These are phyloP conservation scores for Aspergillus nanangensis DNA, from an alignment of 495 filamentous ascomycete species.

Conservation along the genomic window DNA sequence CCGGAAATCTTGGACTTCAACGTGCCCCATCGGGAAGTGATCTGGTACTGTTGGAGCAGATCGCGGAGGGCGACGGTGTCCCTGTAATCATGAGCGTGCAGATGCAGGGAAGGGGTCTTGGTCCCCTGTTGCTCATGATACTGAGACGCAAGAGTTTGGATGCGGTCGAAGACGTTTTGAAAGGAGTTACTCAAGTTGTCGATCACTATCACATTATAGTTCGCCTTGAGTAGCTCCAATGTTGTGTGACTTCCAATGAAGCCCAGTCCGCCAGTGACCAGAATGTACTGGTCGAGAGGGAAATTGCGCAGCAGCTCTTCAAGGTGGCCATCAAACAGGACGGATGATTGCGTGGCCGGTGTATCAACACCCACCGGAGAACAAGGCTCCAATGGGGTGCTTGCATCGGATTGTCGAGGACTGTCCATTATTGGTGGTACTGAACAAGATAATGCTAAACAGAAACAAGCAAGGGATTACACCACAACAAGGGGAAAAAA, in stretches of 20 bases:
- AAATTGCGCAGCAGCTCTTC: constrained; percentile 32
- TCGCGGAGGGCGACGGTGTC: constrained; percentile 36
- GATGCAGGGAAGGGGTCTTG: constrained; percentile 45
- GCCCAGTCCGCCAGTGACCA: constrained; percentile 62
- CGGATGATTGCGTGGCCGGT: constrained; percentile 36
- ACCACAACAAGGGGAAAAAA: constrained; percentile 2
- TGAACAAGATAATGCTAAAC: constrained; percentile 4
- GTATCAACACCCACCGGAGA: constrained; percentile 33
- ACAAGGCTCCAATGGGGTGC: constrained; percentile 29
- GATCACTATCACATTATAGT: constrained; percentile 60
- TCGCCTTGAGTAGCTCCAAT: constrained; percentile 56
- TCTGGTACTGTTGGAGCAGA: constrained; percentile 36
- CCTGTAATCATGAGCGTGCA: constrained; percentile 57
- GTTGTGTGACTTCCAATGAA: constrained; percentile 65
- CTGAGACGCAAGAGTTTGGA: constrained; percentile 43
- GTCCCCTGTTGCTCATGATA: constrained; percentile 43
- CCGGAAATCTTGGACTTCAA: constrained; percentile 51
- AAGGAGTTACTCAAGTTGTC: constrained; percentile 62
- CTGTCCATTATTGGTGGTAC: constrained; percentile 25
- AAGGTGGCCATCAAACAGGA: constrained; percentile 36
- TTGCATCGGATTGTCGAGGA: constrained; percentile 27
- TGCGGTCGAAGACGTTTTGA: constrained; percentile 47
- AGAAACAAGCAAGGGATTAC: constrained; percentile 8
- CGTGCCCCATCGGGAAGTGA: constrained; percentile 30
- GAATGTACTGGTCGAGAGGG: constrained; percentile 40